Evolutionary conservation across 2,329 filamentous ascomycete species (phyloP), one percentile per base, ranked within the genome.

Genomic region (Neoscytalidium dimidiatum): DNA sequence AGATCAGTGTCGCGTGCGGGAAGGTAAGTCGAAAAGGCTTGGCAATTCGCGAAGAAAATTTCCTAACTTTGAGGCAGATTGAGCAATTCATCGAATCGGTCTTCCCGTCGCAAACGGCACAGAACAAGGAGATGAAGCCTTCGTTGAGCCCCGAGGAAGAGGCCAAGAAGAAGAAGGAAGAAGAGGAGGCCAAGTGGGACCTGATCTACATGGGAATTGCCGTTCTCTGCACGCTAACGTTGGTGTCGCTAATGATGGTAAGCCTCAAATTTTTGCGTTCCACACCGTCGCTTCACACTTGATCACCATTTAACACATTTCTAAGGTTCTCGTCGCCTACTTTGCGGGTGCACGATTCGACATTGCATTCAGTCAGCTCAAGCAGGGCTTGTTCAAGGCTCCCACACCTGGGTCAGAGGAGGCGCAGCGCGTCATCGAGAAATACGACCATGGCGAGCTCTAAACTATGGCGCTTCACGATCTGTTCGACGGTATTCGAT

Each of bases 41-140:
- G 3, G 33, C 28, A 17, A 11, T 19, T 58, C 17, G 26, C 35
- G n/a, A 64, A 70, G 19, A 69, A 66, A 13, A 33, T 14, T 46
- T 53, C 46, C 56, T 60, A 17, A 60, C 41, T 21, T 23, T 23
- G 3, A 7, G 35, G 3, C 72, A 95, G 91, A 92, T 97, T 69
- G 94, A 98, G 77, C 91, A 95, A 82, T 97, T 96, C 76, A 96
- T 98, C 75, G 94, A 98, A 79, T 89, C 88, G 4, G 88, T 98
- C 70, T 98, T 94, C 86, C 95, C 95, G 3, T 86, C 87, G 8
- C 92, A 97, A 78, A 88, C 81, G 28, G 62, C 65, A 69, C 72
- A 61, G 67, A 67, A 56, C 71, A 71, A 69, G 66, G 43, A 49
- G 49, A 57, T 63, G 28, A 66, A 67, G 63, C 69, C 70, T 28